These are phyloP conservation scores for Globisporangium mamillatum DNA, from an alignment of 352 stramenopile species.

Conservation along the genomic window DNA sequence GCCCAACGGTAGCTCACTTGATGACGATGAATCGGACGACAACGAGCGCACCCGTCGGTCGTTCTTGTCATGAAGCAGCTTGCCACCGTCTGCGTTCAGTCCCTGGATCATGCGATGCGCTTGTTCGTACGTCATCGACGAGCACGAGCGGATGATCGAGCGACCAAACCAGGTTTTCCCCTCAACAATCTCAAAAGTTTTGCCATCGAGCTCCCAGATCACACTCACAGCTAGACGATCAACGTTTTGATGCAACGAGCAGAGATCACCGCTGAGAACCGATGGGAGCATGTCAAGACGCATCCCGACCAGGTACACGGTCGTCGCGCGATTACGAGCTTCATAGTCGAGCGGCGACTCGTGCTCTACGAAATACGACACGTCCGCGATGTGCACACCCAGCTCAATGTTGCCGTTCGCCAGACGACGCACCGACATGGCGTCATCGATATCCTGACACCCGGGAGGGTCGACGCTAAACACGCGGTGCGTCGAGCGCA, in stretches of 20 bases:
- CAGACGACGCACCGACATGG: conserved; percentile 79
- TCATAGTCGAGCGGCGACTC: conserved; percentile 96
- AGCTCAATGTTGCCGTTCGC: conserved; percentile 88
- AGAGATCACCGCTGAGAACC: conserved; percentile 87
- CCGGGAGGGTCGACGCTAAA: conserved; percentile 89
- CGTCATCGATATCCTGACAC: conserved; percentile 91
- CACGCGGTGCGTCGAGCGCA: conserved; percentile 67
- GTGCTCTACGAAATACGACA: conserved; percentile 97
- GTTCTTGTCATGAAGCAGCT: conserved; percentile 20
- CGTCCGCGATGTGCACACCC: conserved; percentile 99
- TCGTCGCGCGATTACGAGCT: conserved; percentile 87
- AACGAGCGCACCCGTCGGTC: conserved; percentile 11
- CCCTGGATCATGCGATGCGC: conserved; percentile 73
- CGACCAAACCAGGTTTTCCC: conserved; percentile 82
- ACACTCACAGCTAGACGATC: conserved; percentile 91
- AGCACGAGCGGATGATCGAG: conserved; percentile 95
- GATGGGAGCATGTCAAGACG: conserved; percentile 91
- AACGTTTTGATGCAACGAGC: conserved; percentile 88
- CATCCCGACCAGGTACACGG: conserved; percentile 97
- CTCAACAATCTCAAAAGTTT: conserved; percentile 55
- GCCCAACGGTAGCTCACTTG: conserved; percentile 23
- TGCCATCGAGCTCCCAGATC: conserved; percentile 88
- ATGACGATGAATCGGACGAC: conserved; percentile 6
- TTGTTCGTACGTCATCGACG: conserved; percentile 87
- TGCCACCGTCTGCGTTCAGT: conserved; percentile 53